Evolutionary conservation across 768 basidiomycete genomes (phyloP).

Genomic region (Pulveroboletus sp.): DNA sequence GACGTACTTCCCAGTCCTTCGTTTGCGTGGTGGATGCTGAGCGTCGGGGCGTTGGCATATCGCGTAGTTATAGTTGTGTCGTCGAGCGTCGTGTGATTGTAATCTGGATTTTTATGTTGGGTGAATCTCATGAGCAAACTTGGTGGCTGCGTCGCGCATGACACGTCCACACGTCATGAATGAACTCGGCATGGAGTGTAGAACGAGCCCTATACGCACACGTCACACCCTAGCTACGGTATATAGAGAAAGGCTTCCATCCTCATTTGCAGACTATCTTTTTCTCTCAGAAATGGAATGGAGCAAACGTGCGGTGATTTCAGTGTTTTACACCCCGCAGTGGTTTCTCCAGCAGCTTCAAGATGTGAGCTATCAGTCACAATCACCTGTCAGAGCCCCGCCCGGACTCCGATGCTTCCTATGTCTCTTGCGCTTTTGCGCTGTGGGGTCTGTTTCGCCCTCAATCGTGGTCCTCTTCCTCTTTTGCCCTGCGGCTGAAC

Average conservation of each 20-base stretch:
- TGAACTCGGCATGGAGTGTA: too few relatives aligned
- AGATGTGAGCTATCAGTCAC: not conserved
- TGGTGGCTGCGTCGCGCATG: too few relatives aligned
- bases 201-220: too few relatives aligned
- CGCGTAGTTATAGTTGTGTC: slow-evolving; percentile 5
- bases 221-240: too few relatives aligned
- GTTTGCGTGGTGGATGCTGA: slow-evolving; percentile 75
- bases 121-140: not conserved
- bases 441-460: not conserved
- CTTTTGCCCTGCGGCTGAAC: slow-evolving; percentile 11
- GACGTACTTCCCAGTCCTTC: slow-evolving; percentile 44
- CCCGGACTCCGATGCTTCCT: slow-evolving; percentile 3
- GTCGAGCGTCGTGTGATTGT: not conserved
- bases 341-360: too few relatives aligned
- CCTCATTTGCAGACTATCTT: too few relatives aligned
- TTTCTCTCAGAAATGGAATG: too few relatives aligned
- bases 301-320: too few relatives aligned
- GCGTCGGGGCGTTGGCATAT: not conserved
- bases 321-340: too few relatives aligned
- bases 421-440: slow-evolving; percentile 24
- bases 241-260: too few relatives aligned
- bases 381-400: not conserved
- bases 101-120: not conserved
- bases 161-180: too few relatives aligned
- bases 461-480: slow-evolving; percentile 9